These are phyloP conservation scores for Phaeoacremonium minimum DNA, from an alignment of 2,329 filamentous ascomycete genomes.

Conservation along the genomic window DNA sequence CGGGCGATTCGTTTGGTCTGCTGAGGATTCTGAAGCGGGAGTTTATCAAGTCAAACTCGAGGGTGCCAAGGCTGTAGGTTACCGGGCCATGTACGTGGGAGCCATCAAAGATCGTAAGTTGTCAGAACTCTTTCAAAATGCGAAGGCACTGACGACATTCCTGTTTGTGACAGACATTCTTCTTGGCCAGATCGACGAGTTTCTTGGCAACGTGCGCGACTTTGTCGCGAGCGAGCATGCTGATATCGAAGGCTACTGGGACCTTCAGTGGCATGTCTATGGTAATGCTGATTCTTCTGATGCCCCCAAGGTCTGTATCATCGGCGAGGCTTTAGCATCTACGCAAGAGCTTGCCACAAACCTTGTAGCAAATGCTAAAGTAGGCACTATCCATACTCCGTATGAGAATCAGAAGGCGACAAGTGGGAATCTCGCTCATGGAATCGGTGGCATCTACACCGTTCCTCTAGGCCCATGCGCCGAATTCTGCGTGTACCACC, in stretches of 20 bases:
- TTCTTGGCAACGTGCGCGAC: slow-evolving; percentile 3
- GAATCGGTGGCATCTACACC: slow-evolving; percentile 10
- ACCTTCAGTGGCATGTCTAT: slow-evolving; percentile 39
- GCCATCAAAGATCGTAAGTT: slow-evolving; percentile 13
- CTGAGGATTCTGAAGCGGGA: slow-evolving; percentile 7
- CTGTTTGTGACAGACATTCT: slow-evolving; percentile 41
- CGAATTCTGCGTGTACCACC: slow-evolving; percentile 43
- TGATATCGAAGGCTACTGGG: slow-evolving; percentile 18
- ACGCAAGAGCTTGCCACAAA: slow-evolving; percentile 40
- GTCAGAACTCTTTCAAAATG: neutral
- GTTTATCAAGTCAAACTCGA: slow-evolving; percentile 45
- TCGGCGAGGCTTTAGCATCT: slow-evolving; percentile 39
- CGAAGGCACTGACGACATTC: slow-evolving; percentile 16
- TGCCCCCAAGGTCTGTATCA: slow-evolving; percentile 37
- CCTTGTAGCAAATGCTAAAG: slow-evolving; percentile 33
- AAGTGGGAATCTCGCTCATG: slow-evolving; percentile 40
- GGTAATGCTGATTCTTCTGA: slow-evolving; percentile 28
- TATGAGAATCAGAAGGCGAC: slow-evolving; percentile 49
- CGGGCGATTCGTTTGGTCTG: slow-evolving; percentile 26
- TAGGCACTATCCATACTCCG: slow-evolving; percentile 37
- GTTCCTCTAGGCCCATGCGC: slow-evolving; percentile 25
- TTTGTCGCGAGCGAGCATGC: slow-evolving; percentile 9
- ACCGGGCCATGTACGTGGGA: slow-evolving; percentile 40
- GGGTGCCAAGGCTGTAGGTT: slow-evolving; percentile 35
- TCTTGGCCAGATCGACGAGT: slow-evolving; percentile 17